A percentile compares a stretch with the other conserved stretches of the same genome.
phyloP scores from a whole-genome alignment of 2,329 filamentous ascomycete species.

The Venturia nashicola region DNA sequence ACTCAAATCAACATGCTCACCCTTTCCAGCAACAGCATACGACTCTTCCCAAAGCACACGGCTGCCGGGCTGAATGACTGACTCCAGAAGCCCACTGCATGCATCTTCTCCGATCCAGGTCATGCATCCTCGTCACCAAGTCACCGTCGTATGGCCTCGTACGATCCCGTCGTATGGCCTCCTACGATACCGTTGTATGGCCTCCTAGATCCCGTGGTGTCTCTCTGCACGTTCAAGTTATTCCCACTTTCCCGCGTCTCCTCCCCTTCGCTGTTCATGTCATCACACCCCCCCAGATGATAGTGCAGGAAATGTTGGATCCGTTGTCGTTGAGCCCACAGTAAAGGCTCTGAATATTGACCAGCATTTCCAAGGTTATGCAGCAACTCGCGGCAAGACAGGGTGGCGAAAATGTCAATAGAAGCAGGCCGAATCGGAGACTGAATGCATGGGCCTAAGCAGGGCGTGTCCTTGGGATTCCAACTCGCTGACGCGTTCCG shows the following conservation, averaged over 20 bases:
- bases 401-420: neutral
- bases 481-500: conserved; percentile 3
- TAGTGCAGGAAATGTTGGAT: neutral
- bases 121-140: neutral
- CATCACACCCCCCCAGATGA: neutral
- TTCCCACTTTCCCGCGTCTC: neutral
- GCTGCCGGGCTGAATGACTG: neutral
- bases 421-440: neutral
- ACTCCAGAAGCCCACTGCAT: neutral
- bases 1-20: neutral
- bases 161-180: neutral
- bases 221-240: neutral
- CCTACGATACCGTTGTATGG: neutral
- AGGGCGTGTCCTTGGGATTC: neutral
- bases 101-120: neutral
- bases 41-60: neutral
- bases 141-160: neutral
- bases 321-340: neutral
- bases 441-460: neutral
- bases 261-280: neutral
- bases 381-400: neutral
- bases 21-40: neutral
- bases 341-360: neutral
- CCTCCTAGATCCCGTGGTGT: neutral
- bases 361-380: neutral